phyloP scores from a whole-genome alignment of 179 eudicot species.

The Nepenthes alata region DNA sequence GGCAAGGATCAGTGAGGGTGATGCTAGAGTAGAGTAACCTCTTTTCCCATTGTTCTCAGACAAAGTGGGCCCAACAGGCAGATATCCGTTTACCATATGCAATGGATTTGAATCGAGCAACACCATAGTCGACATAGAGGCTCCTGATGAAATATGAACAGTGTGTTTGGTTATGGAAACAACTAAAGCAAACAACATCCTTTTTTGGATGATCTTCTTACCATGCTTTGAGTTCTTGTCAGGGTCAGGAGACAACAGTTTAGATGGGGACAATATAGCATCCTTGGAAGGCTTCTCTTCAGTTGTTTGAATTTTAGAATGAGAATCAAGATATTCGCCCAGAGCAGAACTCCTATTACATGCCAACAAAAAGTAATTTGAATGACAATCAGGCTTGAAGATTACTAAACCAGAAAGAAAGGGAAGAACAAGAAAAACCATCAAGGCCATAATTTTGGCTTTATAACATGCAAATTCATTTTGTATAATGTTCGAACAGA shows the following conservation, averaged over 20 bases:
- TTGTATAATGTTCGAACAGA: no score
- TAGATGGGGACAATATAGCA: neutral
- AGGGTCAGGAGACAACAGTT: neutral
- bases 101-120: slow-evolving; percentile 15
- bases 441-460: no score
- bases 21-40: slow-evolving; percentile 22
- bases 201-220: neutral
- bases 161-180: neutral
- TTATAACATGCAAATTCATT: no score
- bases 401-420: no score
- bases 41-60: slow-evolving; percentile 23
- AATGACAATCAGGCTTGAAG: neutral
- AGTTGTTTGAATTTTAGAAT: neutral
- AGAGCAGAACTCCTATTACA: neutral
- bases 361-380: neutral
- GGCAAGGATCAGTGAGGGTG: slow-evolving; percentile 26
- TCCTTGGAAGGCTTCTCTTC: neutral
- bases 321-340: neutral
- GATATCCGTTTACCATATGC: slow-evolving; percentile 22
- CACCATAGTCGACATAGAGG: slow-evolving; percentile 16
- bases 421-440: no score
- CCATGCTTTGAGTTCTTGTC: neutral
- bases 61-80: slow-evolving; percentile 15
- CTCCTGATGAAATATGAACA: slow-evolving; percentile 19
- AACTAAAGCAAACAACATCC: neutral